Evolutionary conservation across 306 rosid genomes (phyloP).

Genomic region (Herpetospermum pedunculosum): DNA sequence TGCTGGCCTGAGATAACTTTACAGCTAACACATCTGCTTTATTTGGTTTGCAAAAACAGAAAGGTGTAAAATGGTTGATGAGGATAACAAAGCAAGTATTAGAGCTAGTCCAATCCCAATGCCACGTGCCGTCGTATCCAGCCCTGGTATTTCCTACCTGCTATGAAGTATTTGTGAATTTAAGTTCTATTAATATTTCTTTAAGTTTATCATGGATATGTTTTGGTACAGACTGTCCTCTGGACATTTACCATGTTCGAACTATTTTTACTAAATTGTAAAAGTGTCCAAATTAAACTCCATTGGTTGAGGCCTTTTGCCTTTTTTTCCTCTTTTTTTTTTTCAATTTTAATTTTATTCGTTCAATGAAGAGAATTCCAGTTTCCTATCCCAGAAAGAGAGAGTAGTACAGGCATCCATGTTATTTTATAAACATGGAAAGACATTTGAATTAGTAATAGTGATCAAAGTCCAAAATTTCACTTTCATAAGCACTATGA

Average conservation of each 20-base stretch:
- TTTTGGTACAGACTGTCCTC: neutral
- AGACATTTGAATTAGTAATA: neutral
- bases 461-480: neutral
- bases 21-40: conserved; percentile 13
- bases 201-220: neutral
- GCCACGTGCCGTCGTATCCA: conserved; percentile 85
- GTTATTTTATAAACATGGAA: neutral
- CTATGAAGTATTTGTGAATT: neutral
- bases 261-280: neutral
- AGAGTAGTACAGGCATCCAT: neutral
- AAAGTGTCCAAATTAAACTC: neutral
- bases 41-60: conserved; percentile 21
- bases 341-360: neutral
- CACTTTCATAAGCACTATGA: neutral
- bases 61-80: conserved; percentile 24
- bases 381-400: neutral
- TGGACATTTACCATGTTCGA: neutral
- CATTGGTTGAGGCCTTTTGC: neutral
- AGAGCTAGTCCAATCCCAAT: conserved; percentile 51
- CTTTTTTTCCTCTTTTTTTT: neutral
- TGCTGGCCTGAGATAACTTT: neutral
- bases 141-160: conserved; percentile 49
- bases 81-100: conserved; percentile 27
- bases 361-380: neutral
- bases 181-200: conserved; percentile 6